phyloP scores from a whole-genome alignment of 768 basidiomycete genomes.

The Collybiopsis luxurians region DNA sequence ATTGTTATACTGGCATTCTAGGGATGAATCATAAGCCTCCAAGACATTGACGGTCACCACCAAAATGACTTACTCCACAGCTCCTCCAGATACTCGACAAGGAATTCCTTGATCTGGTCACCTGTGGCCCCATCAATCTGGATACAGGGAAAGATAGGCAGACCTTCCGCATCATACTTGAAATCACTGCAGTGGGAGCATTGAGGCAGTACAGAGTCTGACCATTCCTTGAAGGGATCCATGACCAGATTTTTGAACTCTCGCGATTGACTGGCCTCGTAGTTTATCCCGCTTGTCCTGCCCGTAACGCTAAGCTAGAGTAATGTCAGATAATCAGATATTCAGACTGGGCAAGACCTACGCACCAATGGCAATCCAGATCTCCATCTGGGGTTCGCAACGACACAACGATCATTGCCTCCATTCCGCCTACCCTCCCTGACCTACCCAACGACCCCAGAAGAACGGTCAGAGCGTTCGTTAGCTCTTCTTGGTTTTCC shows the following conservation, averaged over 20 bases:
- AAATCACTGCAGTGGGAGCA: neutral
- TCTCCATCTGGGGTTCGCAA: neutral
- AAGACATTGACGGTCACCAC: neutral
- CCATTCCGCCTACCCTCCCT: neutral
- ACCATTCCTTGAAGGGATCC: neutral
- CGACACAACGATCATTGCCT: neutral
- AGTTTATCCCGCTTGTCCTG: neutral
- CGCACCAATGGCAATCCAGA: neutral
- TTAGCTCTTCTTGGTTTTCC: neutral
- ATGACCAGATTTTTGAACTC: neutral
- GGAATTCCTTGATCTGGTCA: neutral
- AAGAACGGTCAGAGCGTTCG: neutral
- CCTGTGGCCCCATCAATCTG: neutral
- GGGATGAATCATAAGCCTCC: neutral
- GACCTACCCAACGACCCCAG: neutral
- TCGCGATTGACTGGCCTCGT: neutral
- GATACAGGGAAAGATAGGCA: neutral
- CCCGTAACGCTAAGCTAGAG: neutral
- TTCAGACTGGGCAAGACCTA: neutral
- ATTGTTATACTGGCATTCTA: neutral
- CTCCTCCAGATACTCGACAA: neutral
- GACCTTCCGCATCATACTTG: neutral
- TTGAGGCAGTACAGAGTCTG: neutral
- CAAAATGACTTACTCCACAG: neutral
- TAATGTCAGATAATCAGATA: neutral